Base-by-base conservation (phyloP, 495 filamentous ascomycete genomes). In the Aspergillus haitiensis region DNA sequence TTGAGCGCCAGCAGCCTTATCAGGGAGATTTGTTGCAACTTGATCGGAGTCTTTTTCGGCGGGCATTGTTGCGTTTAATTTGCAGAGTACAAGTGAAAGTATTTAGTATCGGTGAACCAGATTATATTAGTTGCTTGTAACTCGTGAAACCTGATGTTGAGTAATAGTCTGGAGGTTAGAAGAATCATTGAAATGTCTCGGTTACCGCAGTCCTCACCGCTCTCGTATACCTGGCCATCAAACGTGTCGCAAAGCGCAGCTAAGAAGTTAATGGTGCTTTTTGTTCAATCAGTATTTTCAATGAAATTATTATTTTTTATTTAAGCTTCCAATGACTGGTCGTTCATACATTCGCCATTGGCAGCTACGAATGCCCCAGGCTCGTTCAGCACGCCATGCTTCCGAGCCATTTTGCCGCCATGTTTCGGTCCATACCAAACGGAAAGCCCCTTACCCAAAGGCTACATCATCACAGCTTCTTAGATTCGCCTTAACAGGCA, bases 381-480 rank as follows among this genome's bases (percentile, higher is more conserved):
- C 40, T 9, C 21, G 6, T 32, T 3, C 10, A 15, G 39, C 61
- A 18, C 59, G 52, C 21, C 61, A 42, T 51, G 56, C 52, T 47
- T 55, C 35, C 36, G 46, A 35, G 9, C 52, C 55, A 50, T 35
- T 40, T 3, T 21, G 50, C 37, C 61, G 66, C 42, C 39, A 56
- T 37, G 6, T 47, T 36, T 60, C 57, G 6, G 50, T 52, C 18
- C 37, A 34, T 54, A 35, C 36, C 15, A 50, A 44, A 32, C 6
- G 35, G 27, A 56, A 54, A 18, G 40, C 50, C 51, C 52, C 47
- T 31, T 49, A 50, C n/a, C 47, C 10, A 18, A 55, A 66, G 58
- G 67, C 69, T 35, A 61, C 69, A 11, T 66, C 71, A 13, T 69
- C 71, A 15, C 62, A 74, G 31, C 18, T 74, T 48, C 60, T 77